Conservation (phyloP, 129 eudicot genomes). For the Gnaphalium uliginosum region DNA sequence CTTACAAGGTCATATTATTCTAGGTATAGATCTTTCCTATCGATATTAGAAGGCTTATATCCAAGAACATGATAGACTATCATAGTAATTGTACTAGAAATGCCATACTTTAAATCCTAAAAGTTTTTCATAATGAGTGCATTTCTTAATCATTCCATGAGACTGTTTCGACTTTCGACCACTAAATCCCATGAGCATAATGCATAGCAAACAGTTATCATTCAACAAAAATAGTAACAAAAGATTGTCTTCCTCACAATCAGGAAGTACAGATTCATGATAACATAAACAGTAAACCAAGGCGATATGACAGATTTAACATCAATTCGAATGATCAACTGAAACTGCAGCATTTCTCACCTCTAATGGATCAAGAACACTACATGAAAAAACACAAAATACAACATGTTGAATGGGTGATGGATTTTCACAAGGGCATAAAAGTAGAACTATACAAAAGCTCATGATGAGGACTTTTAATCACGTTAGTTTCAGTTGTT, state of each 20-base stretch:
- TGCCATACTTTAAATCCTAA: neutral
- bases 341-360: slow-evolving; percentile 23
- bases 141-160: neutral
- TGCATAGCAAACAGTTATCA: neutral
- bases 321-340: slow-evolving; percentile 2
- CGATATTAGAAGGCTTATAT: neutral
- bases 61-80: too few relatives aligned
- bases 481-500: too few relatives aligned
- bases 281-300: slow-evolving; percentile 11
- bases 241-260: neutral
- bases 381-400: neutral
- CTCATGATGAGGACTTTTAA: too few relatives aligned
- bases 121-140: neutral
- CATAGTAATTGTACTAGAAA: neutral
- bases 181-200: neutral
- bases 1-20: neutral
- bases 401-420: neutral
- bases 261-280: neutral
- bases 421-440: too few relatives aligned
- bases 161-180: neutral
- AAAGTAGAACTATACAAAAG: too few relatives aligned
- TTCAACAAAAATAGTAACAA: neutral
- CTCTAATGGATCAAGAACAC: slow-evolving; percentile 17
- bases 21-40: neutral
- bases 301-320: neutral